phyloP scores from a whole-genome alignment of 345 rosid species.

The Firmiana major region DNA sequence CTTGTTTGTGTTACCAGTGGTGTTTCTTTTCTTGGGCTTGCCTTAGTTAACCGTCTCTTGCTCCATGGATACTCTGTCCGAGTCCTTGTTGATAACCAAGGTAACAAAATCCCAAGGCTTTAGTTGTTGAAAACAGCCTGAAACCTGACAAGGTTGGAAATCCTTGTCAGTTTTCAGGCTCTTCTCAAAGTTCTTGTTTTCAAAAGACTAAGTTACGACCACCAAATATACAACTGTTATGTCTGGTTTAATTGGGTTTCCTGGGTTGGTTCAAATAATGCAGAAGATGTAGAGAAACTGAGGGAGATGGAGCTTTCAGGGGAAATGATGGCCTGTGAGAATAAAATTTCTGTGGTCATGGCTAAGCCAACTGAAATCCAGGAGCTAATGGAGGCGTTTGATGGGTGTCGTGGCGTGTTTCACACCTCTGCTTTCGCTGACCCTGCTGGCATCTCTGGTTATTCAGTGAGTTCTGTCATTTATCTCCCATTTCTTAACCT shows the following conservation, averaged over 20 bases:
- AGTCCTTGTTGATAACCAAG: constrained; percentile 50
- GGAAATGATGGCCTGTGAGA: constrained; percentile 29
- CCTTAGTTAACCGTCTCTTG: constrained; percentile 52
- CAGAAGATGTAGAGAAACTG: constrained; percentile 43
- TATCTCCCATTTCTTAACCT: not conserved
- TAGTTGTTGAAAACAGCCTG: not conserved
- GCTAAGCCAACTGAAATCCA: constrained; percentile 47
- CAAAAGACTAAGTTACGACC: not conserved
- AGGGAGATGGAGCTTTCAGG: constrained; percentile 41
- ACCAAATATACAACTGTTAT: not conserved
- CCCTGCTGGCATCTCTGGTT: constrained; percentile 89
- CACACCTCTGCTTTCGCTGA: constrained; percentile 77
- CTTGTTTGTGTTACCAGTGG: constrained; percentile 70
- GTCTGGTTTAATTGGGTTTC: not conserved
- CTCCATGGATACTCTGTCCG: constrained; percentile 59
- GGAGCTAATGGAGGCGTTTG: constrained; percentile 55
- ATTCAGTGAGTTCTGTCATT: constrained; percentile 49
- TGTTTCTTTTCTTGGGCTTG: constrained; percentile 55
- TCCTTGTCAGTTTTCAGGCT: not conserved
- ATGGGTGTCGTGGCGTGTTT: constrained; percentile 81
- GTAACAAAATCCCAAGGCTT: constrained; percentile 13
- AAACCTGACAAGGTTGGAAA: not conserved
- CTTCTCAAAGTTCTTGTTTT: not conserved
- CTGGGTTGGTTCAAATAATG: not conserved
- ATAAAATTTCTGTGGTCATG: constrained; percentile 37